Percentiles rank a stretch among this genome's conserved stretches.
Conservation (phyloP, 108 stramenopile species). For the Skeletonema potamos region DNA sequence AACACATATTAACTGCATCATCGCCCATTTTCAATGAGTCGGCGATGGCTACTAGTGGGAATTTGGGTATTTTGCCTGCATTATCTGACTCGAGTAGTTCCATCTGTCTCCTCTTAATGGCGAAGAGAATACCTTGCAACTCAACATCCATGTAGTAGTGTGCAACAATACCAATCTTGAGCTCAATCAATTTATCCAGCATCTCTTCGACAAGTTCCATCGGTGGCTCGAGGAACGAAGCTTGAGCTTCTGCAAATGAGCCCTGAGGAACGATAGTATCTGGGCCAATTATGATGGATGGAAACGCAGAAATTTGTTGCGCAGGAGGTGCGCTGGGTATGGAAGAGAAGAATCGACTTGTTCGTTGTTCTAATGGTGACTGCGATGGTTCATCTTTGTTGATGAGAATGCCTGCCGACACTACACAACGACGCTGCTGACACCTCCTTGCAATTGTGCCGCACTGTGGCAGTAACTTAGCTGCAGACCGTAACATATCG, state of each 20-base stretch:
- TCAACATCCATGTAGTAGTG: slow-evolving; percentile 99
- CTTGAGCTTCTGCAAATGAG: slow-evolving; percentile 88
- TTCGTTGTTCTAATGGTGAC: neutral
- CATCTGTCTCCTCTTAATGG: slow-evolving; percentile 52
- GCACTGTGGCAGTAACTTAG: neutral
- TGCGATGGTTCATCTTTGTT: neutral
- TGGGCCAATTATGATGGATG: slow-evolving; percentile 72
- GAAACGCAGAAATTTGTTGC: slow-evolving; percentile 52
- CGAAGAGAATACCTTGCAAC: slow-evolving; percentile 86
- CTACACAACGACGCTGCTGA: neutral
- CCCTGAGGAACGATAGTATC: slow-evolving; percentile 64
- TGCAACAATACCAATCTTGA: slow-evolving; percentile 90
- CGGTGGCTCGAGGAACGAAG: slow-evolving; percentile 82
- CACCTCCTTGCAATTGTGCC: neutral
- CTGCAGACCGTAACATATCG: neutral
- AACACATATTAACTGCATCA: slow-evolving; percentile 87
- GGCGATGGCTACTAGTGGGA: slow-evolving; percentile 81
- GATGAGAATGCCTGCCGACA: neutral
- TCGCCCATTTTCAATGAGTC: slow-evolving; percentile 96
- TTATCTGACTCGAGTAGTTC: neutral
- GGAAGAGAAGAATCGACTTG: neutral
- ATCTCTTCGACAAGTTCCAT: slow-evolving; percentile 60
- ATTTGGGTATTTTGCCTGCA: slow-evolving; percentile 3
- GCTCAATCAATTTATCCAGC: slow-evolving; percentile 47
- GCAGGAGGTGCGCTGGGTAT: slow-evolving; percentile 23